Conservation (phyloP, 345 rosid genomes). For the Acer yangbiense region DNA sequence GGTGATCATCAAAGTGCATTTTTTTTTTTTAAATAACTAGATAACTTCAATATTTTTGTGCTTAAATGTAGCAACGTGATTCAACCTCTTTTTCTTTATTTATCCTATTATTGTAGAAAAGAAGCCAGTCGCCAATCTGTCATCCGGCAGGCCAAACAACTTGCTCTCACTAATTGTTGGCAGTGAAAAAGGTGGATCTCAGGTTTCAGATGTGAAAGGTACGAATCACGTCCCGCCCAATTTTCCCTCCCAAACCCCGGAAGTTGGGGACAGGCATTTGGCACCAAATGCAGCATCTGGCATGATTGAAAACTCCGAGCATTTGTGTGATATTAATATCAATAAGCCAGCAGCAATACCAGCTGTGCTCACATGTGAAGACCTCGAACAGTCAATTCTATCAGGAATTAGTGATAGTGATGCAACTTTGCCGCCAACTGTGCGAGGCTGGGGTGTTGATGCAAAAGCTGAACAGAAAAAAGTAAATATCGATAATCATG, state of each 20-base stretch:
- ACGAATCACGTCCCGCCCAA: conserved; percentile 28
- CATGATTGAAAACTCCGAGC: conserved; percentile 34
- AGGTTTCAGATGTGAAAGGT: conserved; percentile 39
- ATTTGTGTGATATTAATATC: conserved; percentile 23
- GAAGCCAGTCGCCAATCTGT: conserved; percentile 53
- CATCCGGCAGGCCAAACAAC: conserved; percentile 51
- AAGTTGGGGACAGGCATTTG: conserved; percentile 31
- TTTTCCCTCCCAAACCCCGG: conserved; percentile 44
- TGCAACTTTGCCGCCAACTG: conserved; percentile 41
- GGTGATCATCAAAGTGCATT: not conserved
- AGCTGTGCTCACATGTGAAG: conserved; percentile 94
- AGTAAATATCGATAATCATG: conserved; percentile 53
- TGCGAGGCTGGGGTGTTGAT: conserved; percentile 38
- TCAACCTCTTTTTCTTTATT: conserved; percentile 14
- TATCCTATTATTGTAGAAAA: conserved; percentile 51
- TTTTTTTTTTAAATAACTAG: conserved; percentile 12
- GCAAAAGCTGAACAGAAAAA: conserved; percentile 46
- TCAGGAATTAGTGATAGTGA: conserved; percentile 57
- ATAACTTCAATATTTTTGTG: conserved; percentile 9
- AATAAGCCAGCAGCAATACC: conserved; percentile 45
- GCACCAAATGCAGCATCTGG: conserved; percentile 20
- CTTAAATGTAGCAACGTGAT: not conserved
- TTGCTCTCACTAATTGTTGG: conserved; percentile 80
- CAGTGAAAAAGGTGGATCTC: conserved; percentile 58
- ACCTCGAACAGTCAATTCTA: conserved; percentile 91